Conservation (phyloP, 148 eudicot species). For the Persicaria tinctoria region DNA sequence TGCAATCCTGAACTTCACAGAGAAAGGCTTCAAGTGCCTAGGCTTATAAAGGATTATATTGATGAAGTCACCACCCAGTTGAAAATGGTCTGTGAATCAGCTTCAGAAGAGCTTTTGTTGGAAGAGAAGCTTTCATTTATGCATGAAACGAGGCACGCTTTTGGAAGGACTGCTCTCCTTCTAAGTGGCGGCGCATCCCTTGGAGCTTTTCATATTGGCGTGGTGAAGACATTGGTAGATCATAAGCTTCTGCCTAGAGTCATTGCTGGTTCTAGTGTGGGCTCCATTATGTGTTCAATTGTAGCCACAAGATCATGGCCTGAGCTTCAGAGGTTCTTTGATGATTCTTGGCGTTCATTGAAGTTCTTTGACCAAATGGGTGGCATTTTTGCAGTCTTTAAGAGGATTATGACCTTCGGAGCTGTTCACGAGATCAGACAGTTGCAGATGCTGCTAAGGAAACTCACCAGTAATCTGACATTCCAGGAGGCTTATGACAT, state of each 20-base stretch:
- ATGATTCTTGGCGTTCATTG: conserved; percentile 79
- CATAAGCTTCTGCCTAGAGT: conserved; percentile 85
- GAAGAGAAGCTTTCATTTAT: conserved; percentile 96
- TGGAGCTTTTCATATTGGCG: conserved; percentile 88
- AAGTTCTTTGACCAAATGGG: conserved; percentile 89
- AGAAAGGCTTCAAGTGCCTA: conserved; percentile 87
- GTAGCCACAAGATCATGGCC: conserved; percentile 94
- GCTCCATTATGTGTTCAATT: conserved; percentile 79
- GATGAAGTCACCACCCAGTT: conserved; percentile 82
- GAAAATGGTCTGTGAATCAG: conserved; percentile 88
- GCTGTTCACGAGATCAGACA: conserved; percentile 90
- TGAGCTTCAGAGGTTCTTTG: conserved; percentile 87
- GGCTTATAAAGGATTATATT: conserved; percentile 77
- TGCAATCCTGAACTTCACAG: conserved; percentile 92
- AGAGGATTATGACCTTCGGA: conserved; percentile 74
- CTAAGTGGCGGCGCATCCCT: conserved; percentile 95
- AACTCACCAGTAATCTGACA: conserved; percentile 73
- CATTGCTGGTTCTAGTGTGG: conserved; percentile 91
- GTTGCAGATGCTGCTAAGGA: conserved; percentile 69
- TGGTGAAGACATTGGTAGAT: conserved; percentile 82
- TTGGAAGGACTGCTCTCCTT: conserved; percentile 96
- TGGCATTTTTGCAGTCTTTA: conserved; percentile 65
- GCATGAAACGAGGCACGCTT: conserved; percentile 93
- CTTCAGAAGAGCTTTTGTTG: conserved; percentile 69
- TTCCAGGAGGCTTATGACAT: conserved; percentile 93